A percentile compares a stretch with the other conserved stretches of the same genome.
These are phyloP conservation scores for Exophiala viscosa DNA, from an alignment of 2,329 filamentous ascomycete genomes.

Conservation along the genomic window DNA sequence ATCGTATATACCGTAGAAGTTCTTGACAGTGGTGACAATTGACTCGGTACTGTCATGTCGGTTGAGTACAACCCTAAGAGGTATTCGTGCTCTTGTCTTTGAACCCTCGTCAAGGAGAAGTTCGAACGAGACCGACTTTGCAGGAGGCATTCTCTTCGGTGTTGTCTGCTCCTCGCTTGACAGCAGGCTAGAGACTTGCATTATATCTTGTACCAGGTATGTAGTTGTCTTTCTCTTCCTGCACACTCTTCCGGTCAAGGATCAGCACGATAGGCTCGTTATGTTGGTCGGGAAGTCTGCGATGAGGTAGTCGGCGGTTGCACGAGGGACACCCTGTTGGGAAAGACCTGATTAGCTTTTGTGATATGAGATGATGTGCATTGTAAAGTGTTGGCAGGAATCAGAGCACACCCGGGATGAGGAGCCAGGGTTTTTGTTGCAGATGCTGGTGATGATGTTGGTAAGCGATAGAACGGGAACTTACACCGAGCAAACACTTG, in stretches of 20 bases:
- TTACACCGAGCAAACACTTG: constrained; percentile 27
- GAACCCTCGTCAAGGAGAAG: constrained; percentile 57
- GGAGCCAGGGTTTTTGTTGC: constrained; percentile 4
- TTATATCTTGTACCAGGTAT: constrained; percentile 35
- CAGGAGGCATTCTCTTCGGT: constrained; percentile 34
- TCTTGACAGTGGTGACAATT: constrained; percentile 97
- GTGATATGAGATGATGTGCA: neutral
- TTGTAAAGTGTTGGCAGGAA: neutral
- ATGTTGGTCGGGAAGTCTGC: neutral
- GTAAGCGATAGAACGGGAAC: constrained; percentile 28
- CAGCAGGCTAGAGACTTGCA: constrained; percentile 29
- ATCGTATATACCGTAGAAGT: constrained; percentile 95
- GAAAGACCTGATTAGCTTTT: neutral
- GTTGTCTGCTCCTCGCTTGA: constrained; percentile 23
- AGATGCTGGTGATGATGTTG: constrained; percentile 20
- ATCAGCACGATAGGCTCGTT: constrained; percentile 1
- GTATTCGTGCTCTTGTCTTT: constrained; percentile 58
- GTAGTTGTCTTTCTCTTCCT: constrained; percentile 23
- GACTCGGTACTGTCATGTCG: constrained; percentile 96
- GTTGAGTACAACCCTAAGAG: constrained; percentile 76
- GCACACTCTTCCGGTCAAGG: neutral
- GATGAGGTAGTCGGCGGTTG: no score
- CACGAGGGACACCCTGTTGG: no score
- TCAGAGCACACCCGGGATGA: neutral
- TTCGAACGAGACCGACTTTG: constrained; percentile 64